Conservation (phyloP, 108 stramenopile genomes). For the Cyclotella sp. region DNA sequence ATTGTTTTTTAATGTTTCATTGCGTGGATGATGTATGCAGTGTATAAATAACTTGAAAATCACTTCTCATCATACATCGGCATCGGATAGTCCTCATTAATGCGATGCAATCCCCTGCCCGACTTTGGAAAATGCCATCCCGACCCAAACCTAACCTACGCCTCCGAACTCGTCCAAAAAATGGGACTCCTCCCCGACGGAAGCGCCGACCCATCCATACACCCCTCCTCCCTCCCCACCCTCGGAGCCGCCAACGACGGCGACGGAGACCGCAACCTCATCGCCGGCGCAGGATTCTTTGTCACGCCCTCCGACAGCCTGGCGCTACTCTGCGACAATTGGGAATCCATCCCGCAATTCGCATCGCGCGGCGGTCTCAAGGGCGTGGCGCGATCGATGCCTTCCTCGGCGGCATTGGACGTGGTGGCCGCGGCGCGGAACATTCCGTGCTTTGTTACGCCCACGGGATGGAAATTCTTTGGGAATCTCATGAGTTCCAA, state of each 20-base stretch:
- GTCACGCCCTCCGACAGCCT: conserved; percentile 99
- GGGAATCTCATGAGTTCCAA: conserved; percentile 99
- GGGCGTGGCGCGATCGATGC: conserved; percentile 98
- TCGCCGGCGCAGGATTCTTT: conserved; percentile 96
- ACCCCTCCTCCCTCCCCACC: conserved; percentile 56
- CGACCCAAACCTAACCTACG: conserved; percentile 99
- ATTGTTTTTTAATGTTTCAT: too few species aligned
- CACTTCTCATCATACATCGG: too few species aligned
- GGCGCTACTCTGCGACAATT: conserved; percentile 97
- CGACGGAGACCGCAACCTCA: conserved; percentile 99
- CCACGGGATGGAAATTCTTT: conserved; percentile 99
- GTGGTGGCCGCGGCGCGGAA: conserved; percentile 87
- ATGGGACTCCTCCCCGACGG: conserved; percentile 93
- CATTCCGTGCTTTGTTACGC: conserved; percentile 94
- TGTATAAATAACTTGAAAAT: too few species aligned
- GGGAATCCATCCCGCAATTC: conserved; percentile 95
- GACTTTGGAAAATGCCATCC: conserved; percentile 99
- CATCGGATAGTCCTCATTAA: conserved; percentile 57
- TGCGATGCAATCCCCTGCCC: conserved; percentile 90
- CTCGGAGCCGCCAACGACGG: conserved; percentile 99
- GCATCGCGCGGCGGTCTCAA: conserved; percentile 88
- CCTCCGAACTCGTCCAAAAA: conserved; percentile 89
- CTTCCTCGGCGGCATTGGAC: conserved; percentile 96
- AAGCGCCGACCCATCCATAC: conserved; percentile 57
- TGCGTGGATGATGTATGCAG: too few species aligned